Evolutionary conservation across 192 early-diverging fungal genomes (phyloP).

Genomic region (Coemansia asiatica): DNA sequence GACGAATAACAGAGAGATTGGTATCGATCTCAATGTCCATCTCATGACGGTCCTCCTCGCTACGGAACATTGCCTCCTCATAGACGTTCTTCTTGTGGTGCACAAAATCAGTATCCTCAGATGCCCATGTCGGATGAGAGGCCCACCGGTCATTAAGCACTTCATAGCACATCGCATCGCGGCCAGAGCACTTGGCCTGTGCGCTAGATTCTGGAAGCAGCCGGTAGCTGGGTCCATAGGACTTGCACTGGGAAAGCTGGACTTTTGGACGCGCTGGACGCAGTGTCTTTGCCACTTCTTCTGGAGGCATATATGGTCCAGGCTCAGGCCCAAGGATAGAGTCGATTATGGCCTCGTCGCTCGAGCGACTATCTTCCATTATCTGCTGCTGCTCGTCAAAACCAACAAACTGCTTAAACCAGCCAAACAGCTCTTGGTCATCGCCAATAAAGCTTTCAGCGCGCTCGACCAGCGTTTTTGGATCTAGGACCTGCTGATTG

Average conservation of each 20-base stretch:
- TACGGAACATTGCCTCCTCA: constrained; percentile 93
- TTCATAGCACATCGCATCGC: constrained; percentile 88
- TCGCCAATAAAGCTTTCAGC: constrained; percentile 82
- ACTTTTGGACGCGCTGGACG: constrained; percentile 40
- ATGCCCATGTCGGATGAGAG: constrained; percentile 88
- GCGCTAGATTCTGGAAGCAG: constrained; percentile 48
- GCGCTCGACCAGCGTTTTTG: constrained; percentile 78
- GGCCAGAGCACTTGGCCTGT: constrained; percentile 76
- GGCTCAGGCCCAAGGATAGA: constrained; percentile 44
- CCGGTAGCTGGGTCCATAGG: constrained; percentile 57
- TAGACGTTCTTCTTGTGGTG: constrained; percentile 88
- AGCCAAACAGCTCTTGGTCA: constrained; percentile 84
- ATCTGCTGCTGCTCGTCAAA: constrained; percentile 51
- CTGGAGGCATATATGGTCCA: constrained; percentile 36
- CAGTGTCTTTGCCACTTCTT: constrained; percentile 49
- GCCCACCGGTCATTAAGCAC: constrained; percentile 97
- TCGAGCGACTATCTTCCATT: constrained; percentile 43
- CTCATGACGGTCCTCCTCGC: constrained; percentile 96
- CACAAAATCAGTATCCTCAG: constrained; percentile 87
- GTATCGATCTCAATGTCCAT: constrained; percentile 98
- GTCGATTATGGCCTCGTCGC: constrained; percentile 48
- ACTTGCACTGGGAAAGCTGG: constrained; percentile 31
- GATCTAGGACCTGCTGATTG: constrained; percentile 89
- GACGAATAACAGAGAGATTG: constrained; percentile 82
- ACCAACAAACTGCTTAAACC: constrained; percentile 81